Evolutionary conservation across 106 monocot species (phyloP).

Genomic region (Iris macrosiphon): DNA sequence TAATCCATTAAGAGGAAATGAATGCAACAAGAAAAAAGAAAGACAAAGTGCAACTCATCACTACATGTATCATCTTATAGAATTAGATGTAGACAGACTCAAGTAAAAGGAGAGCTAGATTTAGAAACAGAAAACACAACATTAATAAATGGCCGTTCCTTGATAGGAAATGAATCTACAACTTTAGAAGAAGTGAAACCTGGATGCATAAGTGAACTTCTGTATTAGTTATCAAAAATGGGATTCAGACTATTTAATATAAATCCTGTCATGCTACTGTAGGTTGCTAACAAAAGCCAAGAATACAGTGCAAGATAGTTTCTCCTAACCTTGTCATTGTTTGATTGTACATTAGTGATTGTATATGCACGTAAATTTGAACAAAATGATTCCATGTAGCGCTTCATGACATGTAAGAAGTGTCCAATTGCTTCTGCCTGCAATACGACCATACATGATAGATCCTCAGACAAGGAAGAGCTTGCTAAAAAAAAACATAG

Average conservation of each 20-base stretch:
- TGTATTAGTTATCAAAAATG: neutral
- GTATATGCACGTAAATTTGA: constrained; percentile 45
- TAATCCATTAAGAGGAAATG: no score
- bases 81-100: no score
- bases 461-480: no score
- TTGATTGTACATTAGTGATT: constrained; percentile 44
- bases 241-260: neutral
- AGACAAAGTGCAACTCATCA: no score
- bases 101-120: no score
- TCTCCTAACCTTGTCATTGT: constrained; percentile 40
- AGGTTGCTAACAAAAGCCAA: neutral
- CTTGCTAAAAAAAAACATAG: no score
- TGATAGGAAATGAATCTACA: constrained; percentile 59
- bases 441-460: neutral
- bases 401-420: constrained; percentile 30
- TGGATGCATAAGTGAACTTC: constrained; percentile 5
- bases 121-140: constrained; percentile 18
- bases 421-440: constrained; percentile 44
- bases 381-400: constrained; percentile 50
- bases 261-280: neutral
- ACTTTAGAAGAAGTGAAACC: constrained; percentile 76
- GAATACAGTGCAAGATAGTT: neutral
- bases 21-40: no score
- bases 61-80: no score
- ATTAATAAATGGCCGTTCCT: constrained; percentile 61